Base-by-base conservation (phyloP, 2,329 filamentous ascomycete genomes). In the Aureobasidium sp. region DNA sequence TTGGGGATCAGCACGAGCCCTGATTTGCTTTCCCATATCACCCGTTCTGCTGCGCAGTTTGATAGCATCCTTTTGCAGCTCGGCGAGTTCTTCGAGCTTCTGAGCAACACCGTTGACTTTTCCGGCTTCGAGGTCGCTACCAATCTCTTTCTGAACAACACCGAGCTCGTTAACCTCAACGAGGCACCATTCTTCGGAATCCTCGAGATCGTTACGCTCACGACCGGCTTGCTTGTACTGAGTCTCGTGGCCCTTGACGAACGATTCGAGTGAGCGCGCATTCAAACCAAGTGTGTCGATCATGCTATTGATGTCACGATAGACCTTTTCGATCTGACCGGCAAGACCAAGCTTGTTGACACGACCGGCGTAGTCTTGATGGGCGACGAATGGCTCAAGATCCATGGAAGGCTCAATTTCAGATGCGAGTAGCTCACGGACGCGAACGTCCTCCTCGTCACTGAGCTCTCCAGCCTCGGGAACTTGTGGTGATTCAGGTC, bases 211-310 rank as follows among this genome's bases (percentile, higher is more conserved):
- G 54, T 87, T 79, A 64, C 82, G 82, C 8, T 78, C 81, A 35
- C 88, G 81, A 24, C 78, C 75, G n/a, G 75, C 73, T 35, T 76
- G 75, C 57, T 81, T 78, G 54, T 78, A 74, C 45, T 79, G 74
- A 54, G 85, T 77, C 12, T 79, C 79, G 67, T 95, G 89, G 8
- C 87, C 90, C 61, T 83, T 80, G 47, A 92, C 74, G 68, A 82
- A 87, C 0, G 80, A 77, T 22, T 79, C 74, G 45, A 87, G 68
- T 8, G 81, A 85, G 17, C 93, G 83, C 6, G 89, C 85, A 71
- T 97, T 97, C 54, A 97, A 82, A 11, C 93, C 93, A 44, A 97
- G 78, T 0, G 90, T 93, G 68, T 97, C 91, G 47, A 99, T 86
- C 94, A 97, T 99, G 14, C 89, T 89, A 73, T 94, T 93, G 71